Evolutionary conservation across 2,329 filamentous ascomycete species (phyloP).

Genomic region (Plectosphaerella plurivora): DNA sequence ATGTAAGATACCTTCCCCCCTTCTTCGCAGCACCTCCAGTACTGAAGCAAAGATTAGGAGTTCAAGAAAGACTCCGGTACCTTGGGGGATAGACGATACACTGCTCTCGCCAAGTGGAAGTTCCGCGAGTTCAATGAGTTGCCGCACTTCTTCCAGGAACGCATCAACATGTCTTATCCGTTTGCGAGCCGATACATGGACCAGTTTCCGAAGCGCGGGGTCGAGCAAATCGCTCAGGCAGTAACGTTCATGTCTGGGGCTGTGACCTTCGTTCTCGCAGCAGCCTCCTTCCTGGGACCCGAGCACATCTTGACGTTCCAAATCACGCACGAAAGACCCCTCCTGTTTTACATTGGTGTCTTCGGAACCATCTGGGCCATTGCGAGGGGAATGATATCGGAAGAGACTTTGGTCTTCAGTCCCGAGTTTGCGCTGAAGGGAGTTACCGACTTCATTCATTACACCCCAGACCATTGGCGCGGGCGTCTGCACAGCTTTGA

Average conservation of each 20-base stretch:
- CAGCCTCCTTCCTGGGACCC: conserved; percentile 82
- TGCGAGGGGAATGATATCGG: conserved; percentile 77
- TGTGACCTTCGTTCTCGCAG: conserved; percentile 76
- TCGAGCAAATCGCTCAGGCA: conserved; percentile 77
- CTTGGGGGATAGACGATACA: conserved; percentile 85
- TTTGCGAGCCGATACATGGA: conserved; percentile 90
- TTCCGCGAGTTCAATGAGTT: conserved; percentile 98
- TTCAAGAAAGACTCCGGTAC: conserved; percentile 91
- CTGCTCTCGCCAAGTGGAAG: conserved; percentile 93
- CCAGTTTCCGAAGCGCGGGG: conserved; percentile 95
- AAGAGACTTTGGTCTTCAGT: conserved; percentile 86
- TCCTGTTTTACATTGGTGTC: conserved; percentile 83
- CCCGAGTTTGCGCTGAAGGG: conserved; percentile 84
- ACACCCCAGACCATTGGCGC: conserved; percentile 85
- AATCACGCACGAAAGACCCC: conserved; percentile 81
- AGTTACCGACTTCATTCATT: conserved; percentile 90
- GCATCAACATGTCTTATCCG: conserved; percentile 90
- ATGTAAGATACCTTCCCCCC: conserved; percentile 45
- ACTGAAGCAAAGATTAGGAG: conserved; percentile 51
- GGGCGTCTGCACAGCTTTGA: conserved; percentile 89
- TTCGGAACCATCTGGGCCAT: conserved; percentile 81
- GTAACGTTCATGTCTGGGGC: conserved; percentile 85
- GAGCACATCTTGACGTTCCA: conserved; percentile 91
- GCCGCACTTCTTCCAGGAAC: conserved; percentile 83
- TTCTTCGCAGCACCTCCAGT: neutral